phyloP scores from a whole-genome alignment of 73 alveolate species.

The Breviolum minutum region DNA sequence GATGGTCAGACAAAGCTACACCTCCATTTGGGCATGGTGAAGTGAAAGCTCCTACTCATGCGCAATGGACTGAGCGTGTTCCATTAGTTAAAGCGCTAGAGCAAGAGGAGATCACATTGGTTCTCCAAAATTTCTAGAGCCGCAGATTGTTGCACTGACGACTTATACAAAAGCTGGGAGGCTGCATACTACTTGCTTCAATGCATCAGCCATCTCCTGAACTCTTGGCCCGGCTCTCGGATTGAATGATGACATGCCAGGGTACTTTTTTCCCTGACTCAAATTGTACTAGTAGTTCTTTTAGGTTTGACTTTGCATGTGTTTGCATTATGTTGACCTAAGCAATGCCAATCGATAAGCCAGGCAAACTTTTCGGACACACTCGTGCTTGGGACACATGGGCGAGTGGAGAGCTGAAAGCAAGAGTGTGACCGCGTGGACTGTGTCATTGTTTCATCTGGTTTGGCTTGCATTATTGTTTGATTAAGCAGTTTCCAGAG shows the following conservation, averaged over 20 bases:
- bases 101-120: too few species aligned
- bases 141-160: neutral
- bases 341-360: neutral
- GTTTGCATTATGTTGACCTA: neutral
- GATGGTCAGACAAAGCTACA: slow-evolving; percentile 65
- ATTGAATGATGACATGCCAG: neutral
- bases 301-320: neutral
- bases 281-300: too few species aligned
- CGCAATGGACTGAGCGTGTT: neutral
- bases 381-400: slow-evolving; percentile 68
- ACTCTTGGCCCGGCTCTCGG: slow-evolving; percentile 9
- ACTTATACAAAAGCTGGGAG: neutral
- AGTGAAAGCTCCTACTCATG: neutral
- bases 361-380: slow-evolving; percentile 57
- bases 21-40: neutral
- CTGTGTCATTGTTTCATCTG: neutral
- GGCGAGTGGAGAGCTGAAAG: slow-evolving; percentile 8
- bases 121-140: neutral
- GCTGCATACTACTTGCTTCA: slow-evolving; percentile 73
- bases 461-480: neutral
- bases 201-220: slow-evolving; percentile 94
- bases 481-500: neutral
- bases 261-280: neutral
- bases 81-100: neutral
- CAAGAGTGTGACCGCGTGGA: neutral